Evolutionary conservation across 2,329 filamentous ascomycete species (phyloP), one percentile per base, ranked within the genome.

Genomic region (Fusarium sp.): DNA sequence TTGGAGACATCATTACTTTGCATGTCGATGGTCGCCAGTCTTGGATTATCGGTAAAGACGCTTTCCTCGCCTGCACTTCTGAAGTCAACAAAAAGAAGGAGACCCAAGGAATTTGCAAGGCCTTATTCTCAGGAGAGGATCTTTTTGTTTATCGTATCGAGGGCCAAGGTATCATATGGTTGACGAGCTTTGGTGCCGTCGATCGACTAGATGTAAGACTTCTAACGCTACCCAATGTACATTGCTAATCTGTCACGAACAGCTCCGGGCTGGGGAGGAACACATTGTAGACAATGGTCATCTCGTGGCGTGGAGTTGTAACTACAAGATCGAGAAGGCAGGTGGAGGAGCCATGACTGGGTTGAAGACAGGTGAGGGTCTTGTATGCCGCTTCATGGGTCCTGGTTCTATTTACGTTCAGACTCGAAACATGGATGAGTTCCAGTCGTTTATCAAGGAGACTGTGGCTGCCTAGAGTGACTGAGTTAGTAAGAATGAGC

Each of bases 111-210:
- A 21, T 51, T 8, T 19, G 48, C 15, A 51, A 51, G 24, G 36
- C 48, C 1, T 4, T 51, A 15, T 51, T 51, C 6, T 51, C 48
- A 2, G 48, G 48, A 6, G 48, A 51, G 1, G 36, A 44, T 15
- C 24, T 51, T 11, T 51, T 51, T 17, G 48, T 51, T 4, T 51
- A 21, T n/a, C 36, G 36, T 6, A n/a, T 51, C 8, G 48, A 51
- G 8, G 48, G 48, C 4, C 48, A 44, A 2, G 48, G 48, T 1
- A 51, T 51, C 6, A 30, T 51, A 24, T 51, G 48, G 48, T 12
- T 51, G 36, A 51, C 48, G 0, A 51, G 48, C 8, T 51, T 51
- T 51, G 48, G 48, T 9, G 48, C 48, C 9, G 48, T 51, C 1
- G 48, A 51, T 4, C 19, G 48, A 4, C 36, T 51, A 1, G 48